Base-by-base conservation (phyloP, 2,329 filamentous ascomycete genomes). In the Teratosphaeria epicoccoides region DNA sequence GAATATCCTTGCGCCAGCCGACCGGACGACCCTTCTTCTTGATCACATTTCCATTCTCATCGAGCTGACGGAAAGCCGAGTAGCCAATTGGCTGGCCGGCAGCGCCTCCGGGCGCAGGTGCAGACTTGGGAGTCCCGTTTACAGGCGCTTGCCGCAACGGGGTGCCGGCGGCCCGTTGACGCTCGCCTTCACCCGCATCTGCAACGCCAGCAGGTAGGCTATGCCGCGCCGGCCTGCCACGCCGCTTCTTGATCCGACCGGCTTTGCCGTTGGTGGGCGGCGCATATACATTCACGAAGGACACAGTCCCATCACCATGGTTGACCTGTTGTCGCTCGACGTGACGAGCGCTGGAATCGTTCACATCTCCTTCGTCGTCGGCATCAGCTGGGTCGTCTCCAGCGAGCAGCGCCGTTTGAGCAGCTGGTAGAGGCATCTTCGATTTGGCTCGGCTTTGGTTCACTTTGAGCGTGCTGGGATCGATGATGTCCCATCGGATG, bases 401-500 rank as follows among this genome's bases (percentile, higher is more conserved):
- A 44, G 37, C 49, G n/a, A 40, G 4, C 1, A 17, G n/a, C 33
- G 14, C n/a, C 33, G 46, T 46, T 25, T 40, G 48, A 2, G 33
- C 49, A 37, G 57, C 44, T n/a, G 48, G 20, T 5, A 46, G 17
- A 4, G 25, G 26, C n/a, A 24, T 52, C 45, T 56, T 56, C 4
- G 50, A 24, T 43, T 55, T 53, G 7, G 49, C 46, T 55, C 10
- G 54, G 52, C 22, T 59, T 57, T 37, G 17, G 12, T 46, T 23
- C 4, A 20, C 46, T 45, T 49, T 61, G 56, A n/a, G 53, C 49
- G 29, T 75, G 75, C 6, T 70, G 22, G 78, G 78, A 61, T 84
- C 81, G 22, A 84, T 73, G 2, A 81, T 55, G 60, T 82, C 78
- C 81, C 81, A 84, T 50, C 75, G 71, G 47, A 84, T 74, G 0